These are phyloP conservation scores for Leucocoprinus leucothites DNA, from an alignment of 768 basidiomycete species.

Conservation along the genomic window DNA sequence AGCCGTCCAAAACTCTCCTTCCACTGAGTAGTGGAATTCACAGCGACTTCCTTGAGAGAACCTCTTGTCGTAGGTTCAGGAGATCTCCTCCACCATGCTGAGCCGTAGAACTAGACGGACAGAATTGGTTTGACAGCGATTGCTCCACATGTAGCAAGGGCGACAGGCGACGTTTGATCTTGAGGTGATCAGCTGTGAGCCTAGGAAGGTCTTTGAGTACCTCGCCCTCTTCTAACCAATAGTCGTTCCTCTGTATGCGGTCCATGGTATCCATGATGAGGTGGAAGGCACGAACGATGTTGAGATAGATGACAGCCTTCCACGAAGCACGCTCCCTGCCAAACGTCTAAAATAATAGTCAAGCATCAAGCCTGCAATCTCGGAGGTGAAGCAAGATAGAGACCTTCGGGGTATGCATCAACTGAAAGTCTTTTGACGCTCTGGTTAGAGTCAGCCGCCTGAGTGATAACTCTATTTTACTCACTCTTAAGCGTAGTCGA, in stretches of 20 bases:
- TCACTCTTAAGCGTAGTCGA: constrained; percentile 9
- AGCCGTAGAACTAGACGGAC: constrained; percentile 35
- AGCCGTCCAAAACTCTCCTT: constrained; percentile 39
- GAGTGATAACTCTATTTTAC: not conserved
- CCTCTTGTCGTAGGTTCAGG: not conserved
- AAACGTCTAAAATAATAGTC: constrained; percentile 39
- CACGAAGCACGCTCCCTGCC: constrained; percentile 59
- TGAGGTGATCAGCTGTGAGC: constrained; percentile 43
- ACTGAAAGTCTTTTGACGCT: constrained; percentile 49
- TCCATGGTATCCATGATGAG: constrained; percentile 57
- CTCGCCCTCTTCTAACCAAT: constrained; percentile 20
- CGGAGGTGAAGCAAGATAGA: not conserved
- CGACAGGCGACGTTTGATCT: constrained; percentile 54
- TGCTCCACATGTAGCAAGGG: constrained; percentile 65
- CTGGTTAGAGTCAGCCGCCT: not conserved
- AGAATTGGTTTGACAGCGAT: constrained; percentile 53
- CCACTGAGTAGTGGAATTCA: constrained; percentile 52
- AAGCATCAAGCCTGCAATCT: not conserved
- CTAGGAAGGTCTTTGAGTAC: constrained; percentile 25
- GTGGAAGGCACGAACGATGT: constrained; percentile 65
- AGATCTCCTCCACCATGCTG: constrained; percentile 27
- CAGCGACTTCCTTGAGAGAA: constrained; percentile 42
- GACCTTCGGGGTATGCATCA: constrained; percentile 61
- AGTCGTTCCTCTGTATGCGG: constrained; percentile 23
- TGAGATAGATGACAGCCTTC: constrained; percentile 67